These are phyloP conservation scores for Teratosphaeria nubilosa DNA, from an alignment of 2,329 filamentous ascomycete species.

Conservation along the genomic window DNA sequence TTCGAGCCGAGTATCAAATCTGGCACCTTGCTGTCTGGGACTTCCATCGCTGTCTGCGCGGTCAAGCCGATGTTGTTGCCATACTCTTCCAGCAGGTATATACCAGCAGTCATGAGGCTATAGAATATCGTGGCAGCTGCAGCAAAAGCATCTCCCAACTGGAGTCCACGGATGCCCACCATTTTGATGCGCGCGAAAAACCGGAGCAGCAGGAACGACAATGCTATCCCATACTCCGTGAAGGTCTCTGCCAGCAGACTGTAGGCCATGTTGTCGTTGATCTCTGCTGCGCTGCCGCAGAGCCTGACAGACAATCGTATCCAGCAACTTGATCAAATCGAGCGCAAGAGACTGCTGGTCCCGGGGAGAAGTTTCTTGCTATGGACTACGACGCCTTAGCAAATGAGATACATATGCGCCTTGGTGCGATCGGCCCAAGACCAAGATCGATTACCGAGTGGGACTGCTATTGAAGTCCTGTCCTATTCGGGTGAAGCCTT, in stretches of 20 bases:
- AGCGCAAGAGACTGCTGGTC: neutral
- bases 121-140: conserved; percentile 3
- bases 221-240: neutral
- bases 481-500: neutral
- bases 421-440: neutral
- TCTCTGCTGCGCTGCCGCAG: neutral
- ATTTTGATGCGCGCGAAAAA: neutral
- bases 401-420: neutral
- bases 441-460: neutral
- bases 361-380: neutral
- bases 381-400: neutral
- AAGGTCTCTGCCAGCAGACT: neutral
- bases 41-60: conserved; percentile 15
- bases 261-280: neutral
- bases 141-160: neutral
- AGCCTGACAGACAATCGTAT: neutral
- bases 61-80: conserved; percentile 25
- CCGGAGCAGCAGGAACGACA: neutral
- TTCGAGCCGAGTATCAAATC: conserved; percentile 21
- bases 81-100: conserved; percentile 14
- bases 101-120: conserved; percentile 8
- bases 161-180: neutral
- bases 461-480: neutral
- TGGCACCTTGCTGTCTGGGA: conserved; percentile 17
- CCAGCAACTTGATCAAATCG: neutral